phyloP scores from a whole-genome alignment of 2,329 filamentous ascomycete species.

The Tolypocladium paradoxum region DNA sequence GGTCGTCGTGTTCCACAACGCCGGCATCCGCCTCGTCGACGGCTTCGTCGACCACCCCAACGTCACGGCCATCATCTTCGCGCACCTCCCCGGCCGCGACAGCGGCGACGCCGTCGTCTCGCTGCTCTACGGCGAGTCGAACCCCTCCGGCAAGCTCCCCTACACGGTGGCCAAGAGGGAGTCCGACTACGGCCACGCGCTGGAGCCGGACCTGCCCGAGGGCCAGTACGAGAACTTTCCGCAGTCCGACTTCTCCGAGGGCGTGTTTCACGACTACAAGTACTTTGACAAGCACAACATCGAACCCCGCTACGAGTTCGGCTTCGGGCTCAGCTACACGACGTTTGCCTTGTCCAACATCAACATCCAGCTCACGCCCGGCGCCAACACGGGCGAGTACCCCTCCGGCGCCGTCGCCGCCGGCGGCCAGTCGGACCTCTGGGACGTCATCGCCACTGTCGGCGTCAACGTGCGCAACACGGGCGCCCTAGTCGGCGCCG shows the following conservation, averaged over 20 bases:
- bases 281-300: constrained; percentile 39
- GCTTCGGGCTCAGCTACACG: constrained; percentile 46
- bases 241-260: constrained; percentile 41
- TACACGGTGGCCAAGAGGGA: constrained; percentile 50
- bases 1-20: constrained; percentile 55
- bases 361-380: constrained; percentile 15
- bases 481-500: constrained; percentile 29
- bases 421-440: constrained; percentile 36
- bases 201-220: constrained; percentile 28
- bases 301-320: constrained; percentile 42
- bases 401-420: constrained; percentile 27
- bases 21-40: constrained; percentile 49
- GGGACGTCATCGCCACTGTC: constrained; percentile 32
- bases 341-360: constrained; percentile 38
- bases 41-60: constrained; percentile 52
- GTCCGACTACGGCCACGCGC: constrained; percentile 41
- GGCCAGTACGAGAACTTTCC: constrained; percentile 42
- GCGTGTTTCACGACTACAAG: constrained; percentile 42
- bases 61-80: constrained; percentile 52
- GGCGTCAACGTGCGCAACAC: constrained; percentile 30
- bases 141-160: constrained; percentile 47
- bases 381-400: constrained; percentile 18
- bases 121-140: constrained; percentile 46
- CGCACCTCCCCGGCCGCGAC: constrained; percentile 55
- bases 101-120: constrained; percentile 44